These are phyloP conservation scores for Mucuna pruriens DNA, from an alignment of 306 rosid genomes.

Conservation along the genomic window DNA sequence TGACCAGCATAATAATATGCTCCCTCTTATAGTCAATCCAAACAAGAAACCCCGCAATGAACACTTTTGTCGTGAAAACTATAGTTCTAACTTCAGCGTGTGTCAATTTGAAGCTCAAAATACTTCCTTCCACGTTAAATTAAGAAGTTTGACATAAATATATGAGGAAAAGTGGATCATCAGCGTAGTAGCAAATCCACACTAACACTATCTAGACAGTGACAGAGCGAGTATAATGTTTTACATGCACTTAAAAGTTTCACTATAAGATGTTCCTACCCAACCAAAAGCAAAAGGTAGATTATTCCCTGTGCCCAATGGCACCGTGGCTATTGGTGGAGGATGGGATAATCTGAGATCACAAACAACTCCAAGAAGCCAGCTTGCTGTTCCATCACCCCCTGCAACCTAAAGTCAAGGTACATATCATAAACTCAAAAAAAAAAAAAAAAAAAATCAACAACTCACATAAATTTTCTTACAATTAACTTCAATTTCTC, in stretches of 20 bases:
- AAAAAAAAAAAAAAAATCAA: neutral
- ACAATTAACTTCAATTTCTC: conserved; percentile 75
- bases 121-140: no score
- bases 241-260: conserved; percentile 21
- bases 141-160: no score
- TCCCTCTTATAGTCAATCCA: conserved; percentile 9
- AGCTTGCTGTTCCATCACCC: conserved; percentile 99
- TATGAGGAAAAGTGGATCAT: no score
- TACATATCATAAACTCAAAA: conserved; percentile 30
- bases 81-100: no score
- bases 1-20: conserved; percentile 8
- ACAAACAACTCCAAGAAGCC: conserved; percentile 99
- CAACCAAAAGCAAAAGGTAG: conserved; percentile 98
- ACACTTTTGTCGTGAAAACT: neutral
- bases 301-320: conserved; percentile 97
- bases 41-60: neutral
- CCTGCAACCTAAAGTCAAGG: conserved; percentile 80
- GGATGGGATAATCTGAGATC: conserved; percentile 87
- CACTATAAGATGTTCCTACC: conserved; percentile 57
- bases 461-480: no score
- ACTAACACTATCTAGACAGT: conserved; percentile 10
- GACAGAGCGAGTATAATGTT: neutral
- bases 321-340: conserved; percentile 89
- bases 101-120: no score
- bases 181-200: no score